Base-by-base conservation (phyloP, 225 moss, liverwort and hornwort genomes). In the Lunularia cruciata region DNA sequence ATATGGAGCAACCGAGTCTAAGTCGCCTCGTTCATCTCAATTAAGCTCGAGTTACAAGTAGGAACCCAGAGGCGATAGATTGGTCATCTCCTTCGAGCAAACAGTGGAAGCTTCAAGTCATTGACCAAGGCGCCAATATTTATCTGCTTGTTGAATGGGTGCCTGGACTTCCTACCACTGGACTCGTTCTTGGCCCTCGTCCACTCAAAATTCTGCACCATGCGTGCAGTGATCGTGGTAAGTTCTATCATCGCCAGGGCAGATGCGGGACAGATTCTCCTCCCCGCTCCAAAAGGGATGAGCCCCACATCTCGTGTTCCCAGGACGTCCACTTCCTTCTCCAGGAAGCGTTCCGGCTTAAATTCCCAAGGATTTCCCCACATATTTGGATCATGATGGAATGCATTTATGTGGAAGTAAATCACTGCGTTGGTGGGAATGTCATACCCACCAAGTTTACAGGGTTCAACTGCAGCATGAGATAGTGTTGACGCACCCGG, bases 351-450 rank as follows among this genome's bases (percentile, higher is more conserved):
- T 54, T 87, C 84, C 27, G 86, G 81, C 0, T 28, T 53, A 79
- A 87, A 87, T 60, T 77, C 54, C 68, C 65, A 34, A 42, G 82
- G 82, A 34, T 74, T 67, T 15, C 68, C 71, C 86, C 84, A 87
- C 46, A 82, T 78, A 0, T 8, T 56, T 70, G 76, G 79, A 66
- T 87, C 86, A 54, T 77, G 72, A 32, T 78, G 79, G 55, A 81
- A 60, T 46, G 86, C 79, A 46, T 82, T 73, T 15, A 87, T 25
- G 69, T 84, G 81, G 25, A 81, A 47, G 42, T 81, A 48, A 34
- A 87, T 72, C 19, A 81, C 47, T 8, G 86, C 84, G 33, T 51
- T 60, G 11, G 74, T 80, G 6, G 86, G 86, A 61, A 87, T 84
- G 25, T 79, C 74, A 47, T 63, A 84, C 57, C 79, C 84, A 28